Conservation (phyloP, 352 stramenopile species). For the Pythium dissimile region DNA sequence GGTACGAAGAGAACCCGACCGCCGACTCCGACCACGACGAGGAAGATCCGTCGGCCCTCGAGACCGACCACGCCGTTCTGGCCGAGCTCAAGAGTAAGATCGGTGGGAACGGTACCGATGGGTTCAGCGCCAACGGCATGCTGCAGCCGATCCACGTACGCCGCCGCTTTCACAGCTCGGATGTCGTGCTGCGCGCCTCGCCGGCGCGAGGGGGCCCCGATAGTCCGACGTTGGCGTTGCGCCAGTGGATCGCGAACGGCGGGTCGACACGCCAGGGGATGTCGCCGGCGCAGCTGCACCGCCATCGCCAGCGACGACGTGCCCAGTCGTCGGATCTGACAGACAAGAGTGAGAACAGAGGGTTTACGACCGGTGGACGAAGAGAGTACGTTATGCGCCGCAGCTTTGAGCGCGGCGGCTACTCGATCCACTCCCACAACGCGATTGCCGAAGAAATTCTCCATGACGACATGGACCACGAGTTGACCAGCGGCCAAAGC, state of each 20-base stretch:
- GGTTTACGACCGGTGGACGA: not conserved
- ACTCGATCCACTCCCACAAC: conserved; percentile 5
- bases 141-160: conserved; percentile 21
- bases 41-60: not conserved
- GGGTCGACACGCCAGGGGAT: conserved; percentile 2
- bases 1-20: not conserved
- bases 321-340: conserved; percentile 14
- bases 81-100: not conserved
- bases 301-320: conserved; percentile 17
- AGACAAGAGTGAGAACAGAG: not conserved
- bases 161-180: conserved; percentile 57
- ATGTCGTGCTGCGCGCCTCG: conserved; percentile 37
- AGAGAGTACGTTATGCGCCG: not conserved
- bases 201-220: conserved; percentile 6
- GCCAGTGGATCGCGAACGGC: conserved; percentile 20
- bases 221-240: conserved; percentile 22
- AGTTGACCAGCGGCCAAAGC: not conserved
- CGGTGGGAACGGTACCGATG: not conserved
- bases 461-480: conserved; percentile 5
- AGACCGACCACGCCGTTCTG: not conserved
- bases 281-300: conserved; percentile 16
- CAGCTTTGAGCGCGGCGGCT: conserved; percentile 1
- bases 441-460: conserved; percentile 14
- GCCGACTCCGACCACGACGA: not conserved
- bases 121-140: not conserved